Evolutionary conservation across 306 rosid species (phyloP), one percentile per base, ranked within the genome.

Genomic region (Cucurbita argyrosperma): DNA sequence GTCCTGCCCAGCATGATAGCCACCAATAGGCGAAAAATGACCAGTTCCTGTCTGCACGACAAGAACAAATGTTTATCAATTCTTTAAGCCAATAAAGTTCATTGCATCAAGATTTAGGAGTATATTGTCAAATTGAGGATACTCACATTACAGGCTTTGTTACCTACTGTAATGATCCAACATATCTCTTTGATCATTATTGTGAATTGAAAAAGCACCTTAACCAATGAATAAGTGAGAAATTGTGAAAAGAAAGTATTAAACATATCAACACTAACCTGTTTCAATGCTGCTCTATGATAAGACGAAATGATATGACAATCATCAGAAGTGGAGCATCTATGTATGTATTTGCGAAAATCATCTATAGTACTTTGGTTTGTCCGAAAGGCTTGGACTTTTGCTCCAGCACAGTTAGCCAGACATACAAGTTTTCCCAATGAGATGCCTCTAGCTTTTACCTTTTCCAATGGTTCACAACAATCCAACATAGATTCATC

Each of bases 401-500:
- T 89, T 0, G 98, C 98, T 56, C 98, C 98, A 75, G 97, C 96
- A 76, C 97, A 94, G 71, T 90, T 90, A 83, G 98, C 97, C 88
- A 89, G 83, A 64, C 96, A 89, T 0, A 85, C 90, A 50, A 94
- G 88, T 81, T 89, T 94, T 68, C 98, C 98, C 62, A 94, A 89
- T 10, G 97, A 84, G 82, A 94, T 90, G 76, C 98, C 98, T 77
- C 81, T 82, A 39, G 87, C 85, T 81, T 85, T 94, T 70, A 94
- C 93, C 49, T 67, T 86, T 71, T 94, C 97, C 76, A 94, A 78
- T 62, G 98, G 88, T 53, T 94, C 98, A 63, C 98, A 94, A 47
- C 97, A 94, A 76, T 94, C 98, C 77, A 94, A 63, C 98, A 94
- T 94, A 52, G 98, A 86, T 69, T 94, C 98, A 85, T 94, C 98